phyloP scores from a whole-genome alignment of 805 yeast species.

The Vanderwaltozyma tropicalis region DNA sequence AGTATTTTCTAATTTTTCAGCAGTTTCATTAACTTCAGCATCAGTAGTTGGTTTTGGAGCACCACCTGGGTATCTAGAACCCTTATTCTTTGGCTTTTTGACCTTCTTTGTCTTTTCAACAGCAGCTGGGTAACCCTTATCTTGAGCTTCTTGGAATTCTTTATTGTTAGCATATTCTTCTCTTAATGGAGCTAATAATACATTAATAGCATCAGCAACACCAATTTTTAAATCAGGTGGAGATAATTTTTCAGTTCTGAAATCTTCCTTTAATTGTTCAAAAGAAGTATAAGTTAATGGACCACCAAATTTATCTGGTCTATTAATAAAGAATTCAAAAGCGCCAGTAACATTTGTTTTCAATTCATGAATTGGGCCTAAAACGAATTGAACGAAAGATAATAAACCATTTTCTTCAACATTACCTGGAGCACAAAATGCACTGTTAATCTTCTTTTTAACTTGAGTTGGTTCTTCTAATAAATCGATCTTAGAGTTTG shows the following conservation, averaged over 20 bases:
- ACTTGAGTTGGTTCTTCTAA: constrained; percentile 82
- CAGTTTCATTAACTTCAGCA: constrained; percentile 12
- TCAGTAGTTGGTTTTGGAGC: constrained; percentile 28
- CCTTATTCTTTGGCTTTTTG: constrained; percentile 78
- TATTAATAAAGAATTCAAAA: constrained; percentile 62
- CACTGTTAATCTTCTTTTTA: constrained; percentile 82
- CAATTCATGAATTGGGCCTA: constrained; percentile 78
- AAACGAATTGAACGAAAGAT: constrained; percentile 73
- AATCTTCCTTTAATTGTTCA: constrained; percentile 63
- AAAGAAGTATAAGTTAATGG: constrained; percentile 62
- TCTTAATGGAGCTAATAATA: constrained; percentile 73
- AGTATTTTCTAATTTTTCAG: constrained; percentile 21
- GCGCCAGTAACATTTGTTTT: constrained; percentile 43
- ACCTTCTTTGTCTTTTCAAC: constrained; percentile 53
- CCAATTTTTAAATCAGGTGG: constrained; percentile 94
- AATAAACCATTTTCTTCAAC: constrained; percentile 85
- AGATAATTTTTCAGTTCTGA: constrained; percentile 59
- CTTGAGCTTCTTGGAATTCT: constrained; percentile 67
- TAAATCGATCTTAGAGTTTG: constrained; percentile 91
- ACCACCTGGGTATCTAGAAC: constrained; percentile 80
- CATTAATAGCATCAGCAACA: constrained; percentile 76
- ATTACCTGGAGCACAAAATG: constrained; percentile 92
- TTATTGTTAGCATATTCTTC: constrained; percentile 48
- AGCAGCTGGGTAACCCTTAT: constrained; percentile 76
- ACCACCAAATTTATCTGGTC: constrained; percentile 98